phyloP scores from a whole-genome alignment of 345 rosid genomes.

The Ricinus communis region DNA sequence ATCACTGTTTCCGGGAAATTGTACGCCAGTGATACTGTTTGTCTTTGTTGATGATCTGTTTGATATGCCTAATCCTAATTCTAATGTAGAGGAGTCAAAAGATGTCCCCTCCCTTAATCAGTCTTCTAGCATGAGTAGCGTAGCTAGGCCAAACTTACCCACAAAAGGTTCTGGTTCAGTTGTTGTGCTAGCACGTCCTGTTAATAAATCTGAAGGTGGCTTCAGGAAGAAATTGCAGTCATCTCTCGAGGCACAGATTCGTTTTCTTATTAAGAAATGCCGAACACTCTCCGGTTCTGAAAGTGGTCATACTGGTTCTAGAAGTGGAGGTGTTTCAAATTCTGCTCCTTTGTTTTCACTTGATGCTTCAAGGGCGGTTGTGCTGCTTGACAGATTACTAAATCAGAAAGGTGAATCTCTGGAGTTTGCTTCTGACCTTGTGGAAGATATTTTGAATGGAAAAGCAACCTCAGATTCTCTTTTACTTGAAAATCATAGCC shows the following conservation, averaged over 20 bases:
- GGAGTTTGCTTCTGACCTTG: slow-evolving; percentile 62
- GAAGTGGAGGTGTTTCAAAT: slow-evolving; percentile 59
- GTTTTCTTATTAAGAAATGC: slow-evolving; percentile 77
- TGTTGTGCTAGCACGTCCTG: slow-evolving; percentile 79
- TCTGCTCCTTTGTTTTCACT: slow-evolving; percentile 71
- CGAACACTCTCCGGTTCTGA: slow-evolving; percentile 63
- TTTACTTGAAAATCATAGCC: slow-evolving; percentile 65
- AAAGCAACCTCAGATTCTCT: slow-evolving; percentile 69
- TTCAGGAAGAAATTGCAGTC: slow-evolving; percentile 72
- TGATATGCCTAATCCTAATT: slow-evolving; percentile 37
- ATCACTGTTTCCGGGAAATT: slow-evolving; percentile 73
- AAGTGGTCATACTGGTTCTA: slow-evolving; percentile 49
- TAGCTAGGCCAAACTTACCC: slow-evolving; percentile 52
- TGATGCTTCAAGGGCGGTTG: slow-evolving; percentile 74
- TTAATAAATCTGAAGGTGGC: slow-evolving; percentile 66
- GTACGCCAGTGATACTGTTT: slow-evolving; percentile 73
- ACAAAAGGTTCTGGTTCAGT: slow-evolving; percentile 66
- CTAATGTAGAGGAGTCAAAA: slow-evolving; percentile 49
- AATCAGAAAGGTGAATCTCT: slow-evolving; percentile 60
- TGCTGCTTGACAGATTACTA: slow-evolving; percentile 51
- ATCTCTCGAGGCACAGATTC: slow-evolving; percentile 74
- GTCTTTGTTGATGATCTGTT: slow-evolving; percentile 68
- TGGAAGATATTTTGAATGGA: slow-evolving; percentile 76
- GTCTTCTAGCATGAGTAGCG: slow-evolving; percentile 43
- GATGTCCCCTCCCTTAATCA: slow-evolving; percentile 42